These are phyloP conservation scores for Lasiosphaeria hispida DNA, from an alignment of 495 filamentous ascomycete species.

Conservation along the genomic window DNA sequence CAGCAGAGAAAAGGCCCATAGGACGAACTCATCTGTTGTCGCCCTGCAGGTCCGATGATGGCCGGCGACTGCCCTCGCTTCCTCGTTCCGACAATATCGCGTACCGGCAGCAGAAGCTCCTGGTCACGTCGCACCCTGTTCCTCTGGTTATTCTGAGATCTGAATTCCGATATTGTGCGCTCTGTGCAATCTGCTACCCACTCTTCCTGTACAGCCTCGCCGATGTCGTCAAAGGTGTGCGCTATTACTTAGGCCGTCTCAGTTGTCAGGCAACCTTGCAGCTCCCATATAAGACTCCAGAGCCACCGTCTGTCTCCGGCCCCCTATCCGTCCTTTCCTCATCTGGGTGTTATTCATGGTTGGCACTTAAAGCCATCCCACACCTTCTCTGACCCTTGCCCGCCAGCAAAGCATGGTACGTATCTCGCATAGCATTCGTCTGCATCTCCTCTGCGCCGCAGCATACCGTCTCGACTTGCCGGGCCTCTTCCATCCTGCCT, in stretches of 20 bases:
- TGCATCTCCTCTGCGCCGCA: neutral
- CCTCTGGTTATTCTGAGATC: slow-evolving; percentile 8
- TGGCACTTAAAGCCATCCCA: neutral
- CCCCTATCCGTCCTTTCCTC: neutral
- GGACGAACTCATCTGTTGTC: slow-evolving; percentile 10
- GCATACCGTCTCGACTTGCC: neutral
- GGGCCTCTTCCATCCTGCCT: neutral
- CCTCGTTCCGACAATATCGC: neutral
- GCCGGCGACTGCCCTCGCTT: slow-evolving; percentile 3
- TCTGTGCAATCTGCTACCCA: slow-evolving; percentile 3
- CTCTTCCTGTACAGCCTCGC: slow-evolving; percentile 4
- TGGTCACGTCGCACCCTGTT: slow-evolving; percentile 23
- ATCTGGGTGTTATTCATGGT: slow-evolving; percentile 12
- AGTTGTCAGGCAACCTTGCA: slow-evolving; percentile 4
- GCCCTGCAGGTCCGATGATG: slow-evolving; percentile 25
- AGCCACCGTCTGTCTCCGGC: neutral
- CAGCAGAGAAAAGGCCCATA: slow-evolving; percentile 7
- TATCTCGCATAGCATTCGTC: neutral
- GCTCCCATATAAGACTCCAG: slow-evolving; percentile 11
- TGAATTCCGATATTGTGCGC: neutral
- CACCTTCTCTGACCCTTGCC: slow-evolving; percentile 3
- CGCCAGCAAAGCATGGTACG: slow-evolving; percentile 17
- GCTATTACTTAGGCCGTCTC: neutral
- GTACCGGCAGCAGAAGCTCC: neutral
- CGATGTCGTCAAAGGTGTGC: slow-evolving; percentile 1